phyloP scores from a whole-genome alignment of 2,329 filamentous ascomycete genomes.

The Neonectria magnoliae region DNA sequence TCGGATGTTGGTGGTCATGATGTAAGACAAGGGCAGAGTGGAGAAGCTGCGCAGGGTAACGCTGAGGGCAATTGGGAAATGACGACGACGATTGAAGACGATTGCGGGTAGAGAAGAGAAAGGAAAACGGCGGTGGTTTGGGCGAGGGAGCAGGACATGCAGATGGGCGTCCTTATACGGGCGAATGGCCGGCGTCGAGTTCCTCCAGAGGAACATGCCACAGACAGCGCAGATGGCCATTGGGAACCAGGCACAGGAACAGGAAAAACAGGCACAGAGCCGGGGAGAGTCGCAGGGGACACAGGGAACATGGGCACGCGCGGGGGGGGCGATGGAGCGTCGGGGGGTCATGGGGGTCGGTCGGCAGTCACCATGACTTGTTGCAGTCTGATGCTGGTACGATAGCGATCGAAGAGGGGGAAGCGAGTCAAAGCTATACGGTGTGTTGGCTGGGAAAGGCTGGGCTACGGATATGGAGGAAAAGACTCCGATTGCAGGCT shows the following conservation, averaged over 20 bases:
- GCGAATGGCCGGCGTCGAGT: background rate
- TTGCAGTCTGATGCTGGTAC: constrained; percentile 39
- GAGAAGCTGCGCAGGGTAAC: constrained; percentile 27
- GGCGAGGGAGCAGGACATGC: constrained; percentile 29
- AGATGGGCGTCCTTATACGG: constrained; percentile 41
- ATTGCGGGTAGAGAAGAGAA: constrained; percentile 12
- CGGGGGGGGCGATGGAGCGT: constrained; percentile 1
- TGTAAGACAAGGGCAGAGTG: constrained; percentile 32
- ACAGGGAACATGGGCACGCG: constrained; percentile 34
- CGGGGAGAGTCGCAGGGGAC: constrained; percentile 34
- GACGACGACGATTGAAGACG: background rate
- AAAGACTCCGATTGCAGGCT: background rate
- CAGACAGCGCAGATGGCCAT: constrained; percentile 9
- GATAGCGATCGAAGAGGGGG: constrained; percentile 24
- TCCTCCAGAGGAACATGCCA: constrained; percentile 10
- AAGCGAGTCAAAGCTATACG: background rate
- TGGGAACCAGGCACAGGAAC: constrained; percentile 33
- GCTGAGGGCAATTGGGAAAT: constrained; percentile 9
- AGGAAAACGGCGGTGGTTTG: constrained; percentile 12
- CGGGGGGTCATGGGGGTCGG: constrained; percentile 28
- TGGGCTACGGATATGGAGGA: background rate
- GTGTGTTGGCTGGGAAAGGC: background rate
- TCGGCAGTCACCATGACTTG: constrained; percentile 32
- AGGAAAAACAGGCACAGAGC: constrained; percentile 24
- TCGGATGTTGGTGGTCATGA: constrained; percentile 41